These are phyloP conservation scores for Coelastrella sp. DNA, from an alignment of 139 green algal species.

Conservation along the genomic window DNA sequence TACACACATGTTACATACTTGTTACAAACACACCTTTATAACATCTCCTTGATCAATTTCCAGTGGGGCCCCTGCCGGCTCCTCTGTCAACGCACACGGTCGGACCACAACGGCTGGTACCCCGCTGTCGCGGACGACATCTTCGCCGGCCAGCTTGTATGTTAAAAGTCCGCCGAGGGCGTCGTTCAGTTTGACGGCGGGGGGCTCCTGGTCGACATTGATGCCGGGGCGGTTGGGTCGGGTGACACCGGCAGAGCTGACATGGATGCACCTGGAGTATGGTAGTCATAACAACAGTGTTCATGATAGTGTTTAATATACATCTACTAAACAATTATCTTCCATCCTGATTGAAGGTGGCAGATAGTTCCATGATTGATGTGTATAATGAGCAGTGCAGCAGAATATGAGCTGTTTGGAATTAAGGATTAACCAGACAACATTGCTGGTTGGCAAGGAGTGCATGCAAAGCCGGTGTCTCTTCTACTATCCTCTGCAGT, in stretches of 20 bases:
- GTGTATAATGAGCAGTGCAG: no score
- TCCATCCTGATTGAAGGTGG: no score
- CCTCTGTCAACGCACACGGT: slow-evolving; percentile 26
- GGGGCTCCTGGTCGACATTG: slow-evolving; percentile 77
- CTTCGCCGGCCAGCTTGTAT: slow-evolving; percentile 74
- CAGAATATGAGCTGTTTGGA: no score
- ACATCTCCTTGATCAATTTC: slow-evolving; percentile 89
- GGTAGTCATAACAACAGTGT: background rate
- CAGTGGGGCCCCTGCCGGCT: slow-evolving; percentile 55
- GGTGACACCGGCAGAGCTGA: slow-evolving; percentile 83
- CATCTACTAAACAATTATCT: no score
- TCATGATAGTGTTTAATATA: no score
- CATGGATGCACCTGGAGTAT: slow-evolving; percentile 52
- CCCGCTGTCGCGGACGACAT: slow-evolving; percentile 66
- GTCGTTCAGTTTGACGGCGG: slow-evolving; percentile 92
- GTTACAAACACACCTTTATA: slow-evolving; percentile 62
- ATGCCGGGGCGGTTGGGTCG: slow-evolving; percentile 81
- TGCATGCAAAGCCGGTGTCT: no score
- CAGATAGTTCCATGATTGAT: no score
- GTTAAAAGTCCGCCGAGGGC: slow-evolving; percentile 90
- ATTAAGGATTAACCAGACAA: no score
- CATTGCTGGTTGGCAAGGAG: no score
- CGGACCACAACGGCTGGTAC: slow-evolving; percentile 67
- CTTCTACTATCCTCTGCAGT: no score
- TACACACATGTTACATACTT: background rate